Evolutionary conservation across 805 yeast species (phyloP).

Genomic region (Myxozyma nipponensis): DNA sequence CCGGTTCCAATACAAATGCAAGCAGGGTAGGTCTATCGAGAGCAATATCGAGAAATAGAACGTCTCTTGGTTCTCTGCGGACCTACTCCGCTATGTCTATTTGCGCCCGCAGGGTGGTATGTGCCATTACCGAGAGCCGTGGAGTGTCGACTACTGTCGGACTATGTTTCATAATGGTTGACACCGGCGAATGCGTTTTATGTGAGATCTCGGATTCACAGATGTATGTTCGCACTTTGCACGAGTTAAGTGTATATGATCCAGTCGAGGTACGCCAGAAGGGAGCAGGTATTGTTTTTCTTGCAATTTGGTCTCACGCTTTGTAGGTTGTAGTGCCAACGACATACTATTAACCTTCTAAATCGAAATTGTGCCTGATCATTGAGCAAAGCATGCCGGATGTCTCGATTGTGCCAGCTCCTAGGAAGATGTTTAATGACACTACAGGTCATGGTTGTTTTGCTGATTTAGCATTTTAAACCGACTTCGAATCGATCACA

Average conservation of each 20-base stretch:
- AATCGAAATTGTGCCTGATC: conserved; percentile 39
- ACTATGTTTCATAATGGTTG: conserved; percentile 40
- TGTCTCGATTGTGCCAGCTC: conserved; percentile 32
- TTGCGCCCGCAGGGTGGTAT: conserved; percentile 11
- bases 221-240: conserved; percentile 45
- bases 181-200: conserved; percentile 39
- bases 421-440: conserved; percentile 33
- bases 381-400: conserved; percentile 37
- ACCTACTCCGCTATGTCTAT: conserved; percentile 17
- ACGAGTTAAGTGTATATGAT: conserved; percentile 39
- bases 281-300: no score
- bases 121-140: conserved; percentile 31
- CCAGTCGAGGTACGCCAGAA: conserved; percentile 36
- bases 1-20: no score
- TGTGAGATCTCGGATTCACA: conserved; percentile 46
- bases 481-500: conserved; percentile 28
- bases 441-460: conserved; percentile 33
- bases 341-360: conserved; percentile 32
- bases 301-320: no score
- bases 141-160: conserved; percentile 38
- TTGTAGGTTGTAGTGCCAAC: conserved; percentile 40
- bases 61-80: conserved; percentile 3
- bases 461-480: conserved; percentile 24
- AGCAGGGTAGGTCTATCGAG: no score
- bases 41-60: no score